phyloP scores from a whole-genome alignment of 2,329 filamentous ascomycete species.

The Aureobasidium sp. region DNA sequence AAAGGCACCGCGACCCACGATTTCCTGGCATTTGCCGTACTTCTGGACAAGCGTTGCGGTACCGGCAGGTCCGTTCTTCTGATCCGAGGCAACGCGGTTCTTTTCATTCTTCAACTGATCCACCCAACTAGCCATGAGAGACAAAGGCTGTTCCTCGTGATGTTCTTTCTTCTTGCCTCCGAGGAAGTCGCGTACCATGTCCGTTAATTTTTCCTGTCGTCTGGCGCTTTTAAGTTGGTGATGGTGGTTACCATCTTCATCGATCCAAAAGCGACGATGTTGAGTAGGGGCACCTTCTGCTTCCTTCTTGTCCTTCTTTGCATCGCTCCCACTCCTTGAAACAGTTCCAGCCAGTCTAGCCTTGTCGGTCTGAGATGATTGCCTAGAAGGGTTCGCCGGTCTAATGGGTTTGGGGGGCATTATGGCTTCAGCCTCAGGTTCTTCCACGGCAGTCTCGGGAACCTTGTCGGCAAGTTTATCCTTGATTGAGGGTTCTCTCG shows the following conservation, averaged over 20 bases:
- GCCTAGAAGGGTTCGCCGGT: constrained; percentile 24
- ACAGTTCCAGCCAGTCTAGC: constrained; percentile 16
- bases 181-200: constrained; percentile 82
- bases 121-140: constrained; percentile 91
- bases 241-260: constrained; percentile 65
- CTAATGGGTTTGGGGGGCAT: constrained; percentile 14
- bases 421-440: constrained; percentile 18
- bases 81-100: constrained; percentile 65
- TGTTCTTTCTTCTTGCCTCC: constrained; percentile 71
- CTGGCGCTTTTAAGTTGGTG: constrained; percentile 85
- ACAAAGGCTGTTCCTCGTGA: constrained; percentile 70
- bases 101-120: constrained; percentile 87
- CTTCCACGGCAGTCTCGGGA: constrained; percentile 24
- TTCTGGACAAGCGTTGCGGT: constrained; percentile 83
- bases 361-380: constrained; percentile 26
- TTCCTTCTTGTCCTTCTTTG: constrained; percentile 23
- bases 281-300: constrained; percentile 19
- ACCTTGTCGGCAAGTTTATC: constrained; percentile 24
- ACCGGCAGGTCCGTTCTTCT: constrained; percentile 66
- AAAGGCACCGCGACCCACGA: constrained; percentile 92
- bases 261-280: constrained; percentile 47
- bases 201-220: constrained; percentile 87
- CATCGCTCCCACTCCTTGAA: constrained; percentile 25
- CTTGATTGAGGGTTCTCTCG: constrained; percentile 16
- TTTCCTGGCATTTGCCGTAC: constrained; percentile 96